Base-by-base conservation (phyloP, 495 filamentous ascomycete genomes). In the Xylaria bambusicola region DNA sequence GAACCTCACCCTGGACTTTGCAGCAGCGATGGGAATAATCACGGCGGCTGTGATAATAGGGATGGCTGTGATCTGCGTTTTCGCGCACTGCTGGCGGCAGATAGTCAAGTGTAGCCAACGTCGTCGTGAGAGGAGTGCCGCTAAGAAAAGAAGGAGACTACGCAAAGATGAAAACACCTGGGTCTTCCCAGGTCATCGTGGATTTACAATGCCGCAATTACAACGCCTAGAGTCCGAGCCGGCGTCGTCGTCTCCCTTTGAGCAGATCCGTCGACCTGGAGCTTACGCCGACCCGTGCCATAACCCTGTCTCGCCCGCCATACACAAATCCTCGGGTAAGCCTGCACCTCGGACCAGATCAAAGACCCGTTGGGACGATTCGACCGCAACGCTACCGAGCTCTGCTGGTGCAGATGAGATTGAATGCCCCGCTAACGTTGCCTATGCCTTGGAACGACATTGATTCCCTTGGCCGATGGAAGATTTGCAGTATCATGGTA, bases 61-160 rank as follows among this genome's bases (percentile, higher is more conserved):
- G 42, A 26, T 60, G 7, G 38, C 54, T 18, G 31, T 67, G 23
- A 36, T 67, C 23, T 69, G 64, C 60, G 62, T 57, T n/a, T 46
- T 64, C 52, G 62, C 66, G 6, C 62, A 67, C 53, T 65, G 45
- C 41, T 69, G 64, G 66, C 59, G 62, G 26, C 45, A 58, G 48
- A 63, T 69, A 27, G 35, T 63, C 0, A 56, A 58, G 17, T 44
- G 58, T 20, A 8, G 38, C 18, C 10, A 33, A 27, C 26, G 36
- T n/a, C 20, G 7, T 9, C 5, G 26, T 10, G 1, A 31, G 1
- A 31, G 12, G 31, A 35, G 20, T 2, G 18, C n/a, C 18, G 26
- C 3, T 2, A 26, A 8, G 29, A 42, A 17, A 31, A 23, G 10
- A 20, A 21, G 21, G 31, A 2, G n/a, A 8, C 47, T 17, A 5